Percentiles rank a stretch among this genome's conserved stretches.
Evolutionary conservation across 768 basidiomycete species (phyloP).

Genomic region (Ramaria sp.): DNA sequence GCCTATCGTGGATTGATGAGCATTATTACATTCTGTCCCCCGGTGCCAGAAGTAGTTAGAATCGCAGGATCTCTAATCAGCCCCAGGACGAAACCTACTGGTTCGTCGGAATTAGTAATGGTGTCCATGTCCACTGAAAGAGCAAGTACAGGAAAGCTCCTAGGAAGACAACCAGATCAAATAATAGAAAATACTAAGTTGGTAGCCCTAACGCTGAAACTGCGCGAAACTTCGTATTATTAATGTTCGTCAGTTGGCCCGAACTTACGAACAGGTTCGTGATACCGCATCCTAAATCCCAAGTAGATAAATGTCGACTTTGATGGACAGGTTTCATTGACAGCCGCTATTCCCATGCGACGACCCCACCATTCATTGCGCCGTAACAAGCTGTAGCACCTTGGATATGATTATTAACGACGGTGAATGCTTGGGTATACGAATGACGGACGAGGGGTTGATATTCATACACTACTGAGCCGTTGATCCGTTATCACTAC

Average conservation of each 20-base stretch:
- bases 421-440: conserved; percentile 1
- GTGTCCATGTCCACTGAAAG: conserved; percentile 3
- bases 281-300: not conserved
- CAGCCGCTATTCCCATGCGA: too few species aligned
- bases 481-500: not conserved
- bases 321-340: too few species aligned
- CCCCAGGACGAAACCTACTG: conserved; percentile 8
- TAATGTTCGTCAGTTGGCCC: not conserved
- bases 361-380: not conserved
- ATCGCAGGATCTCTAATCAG: conserved; percentile 3
- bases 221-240: not conserved
- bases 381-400: conserved; percentile 4
- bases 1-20: not conserved
- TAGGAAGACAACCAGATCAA: not conserved
- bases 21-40: not conserved
- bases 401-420: conserved; percentile 2
- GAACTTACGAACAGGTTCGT: not conserved
- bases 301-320: too few species aligned
- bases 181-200: not conserved
- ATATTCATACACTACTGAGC: conserved; percentile 1
- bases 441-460: not conserved
- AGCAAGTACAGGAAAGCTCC: not conserved
- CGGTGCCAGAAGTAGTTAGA: not conserved
- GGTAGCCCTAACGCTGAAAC: not conserved
- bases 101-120: not conserved